Evolutionary conservation across 257 asterid genomes (phyloP).

Genomic region (Lithospermum erythrorhizon): DNA sequence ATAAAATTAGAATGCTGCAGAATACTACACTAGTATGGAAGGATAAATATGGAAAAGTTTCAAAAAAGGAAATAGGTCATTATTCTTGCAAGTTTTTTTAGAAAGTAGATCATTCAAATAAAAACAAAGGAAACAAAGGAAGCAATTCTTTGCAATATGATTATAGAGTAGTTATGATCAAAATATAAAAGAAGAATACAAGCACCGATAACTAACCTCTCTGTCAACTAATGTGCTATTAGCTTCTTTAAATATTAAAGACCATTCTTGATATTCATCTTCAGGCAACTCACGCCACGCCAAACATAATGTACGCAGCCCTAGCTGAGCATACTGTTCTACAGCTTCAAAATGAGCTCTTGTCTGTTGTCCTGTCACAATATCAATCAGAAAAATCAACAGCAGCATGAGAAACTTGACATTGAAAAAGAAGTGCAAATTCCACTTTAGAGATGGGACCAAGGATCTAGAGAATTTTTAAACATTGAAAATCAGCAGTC

Average conservation of each 20-base stretch:
- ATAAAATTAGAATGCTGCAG: too few relatives aligned
- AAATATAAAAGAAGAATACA: neutral
- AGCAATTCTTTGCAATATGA: too few relatives aligned
- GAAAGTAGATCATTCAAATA: too few relatives aligned
- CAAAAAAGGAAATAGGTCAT: too few relatives aligned
- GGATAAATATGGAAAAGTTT: too few relatives aligned
- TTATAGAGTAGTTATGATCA: neutral
- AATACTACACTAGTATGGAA: too few relatives aligned
- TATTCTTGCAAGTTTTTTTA: too few relatives aligned
- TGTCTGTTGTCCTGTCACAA: conserved; percentile 66
- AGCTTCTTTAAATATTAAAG: conserved; percentile 85
- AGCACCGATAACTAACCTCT: conserved; percentile 45
- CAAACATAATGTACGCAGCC: conserved; percentile 88
- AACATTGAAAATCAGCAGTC: too few relatives aligned
- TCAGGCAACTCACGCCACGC: conserved; percentile 88
- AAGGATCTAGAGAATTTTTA: too few relatives aligned
- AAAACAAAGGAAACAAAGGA: too few relatives aligned
- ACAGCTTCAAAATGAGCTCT: conserved; percentile 77
- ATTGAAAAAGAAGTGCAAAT: conserved; percentile 3
- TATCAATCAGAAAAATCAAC: conserved; percentile 13
- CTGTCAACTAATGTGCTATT: conserved; percentile 86
- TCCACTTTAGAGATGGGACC: neutral
- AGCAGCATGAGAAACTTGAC: neutral
- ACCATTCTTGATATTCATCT: conserved; percentile 86
- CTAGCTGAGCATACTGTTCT: conserved; percentile 90